phyloP scores from a whole-genome alignment of 345 rosid species.

The Mercurialis annua region DNA sequence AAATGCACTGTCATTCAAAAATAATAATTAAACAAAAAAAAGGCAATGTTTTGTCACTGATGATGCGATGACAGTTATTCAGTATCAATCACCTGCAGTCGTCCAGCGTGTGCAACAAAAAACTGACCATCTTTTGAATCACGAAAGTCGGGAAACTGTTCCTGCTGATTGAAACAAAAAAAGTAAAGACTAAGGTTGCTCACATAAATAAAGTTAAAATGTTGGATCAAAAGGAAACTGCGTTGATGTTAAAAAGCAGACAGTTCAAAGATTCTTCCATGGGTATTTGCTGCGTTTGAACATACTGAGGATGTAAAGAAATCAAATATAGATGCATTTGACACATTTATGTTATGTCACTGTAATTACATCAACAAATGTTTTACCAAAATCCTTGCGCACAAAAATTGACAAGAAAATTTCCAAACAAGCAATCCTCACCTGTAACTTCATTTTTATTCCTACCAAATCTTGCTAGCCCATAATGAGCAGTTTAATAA shows the following conservation, averaged over 20 bases:
- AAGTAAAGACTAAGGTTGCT: not conserved
- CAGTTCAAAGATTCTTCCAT: not conserved
- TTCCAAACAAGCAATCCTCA: not conserved
- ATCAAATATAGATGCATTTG: not conserved
- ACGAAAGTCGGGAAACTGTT: slow-evolving; percentile 47
- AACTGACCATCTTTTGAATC: slow-evolving; percentile 50
- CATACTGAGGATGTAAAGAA: not conserved
- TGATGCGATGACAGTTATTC: not conserved
- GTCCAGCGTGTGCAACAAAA: slow-evolving; percentile 39
- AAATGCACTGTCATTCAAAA: not conserved
- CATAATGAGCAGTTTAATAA: not conserved
- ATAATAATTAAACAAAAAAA: not conserved
- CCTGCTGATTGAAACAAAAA: slow-evolving; percentile 35
- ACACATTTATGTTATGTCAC: not conserved
- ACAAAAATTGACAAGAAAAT: not conserved
- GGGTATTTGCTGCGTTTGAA: not conserved
- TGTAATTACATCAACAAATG: not conserved
- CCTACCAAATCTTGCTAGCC: slow-evolving; percentile 1
- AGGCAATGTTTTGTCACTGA: not conserved
- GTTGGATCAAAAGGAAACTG: not conserved
- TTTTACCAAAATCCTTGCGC: not conserved
- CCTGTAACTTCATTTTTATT: not conserved
- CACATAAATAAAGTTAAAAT: not conserved
- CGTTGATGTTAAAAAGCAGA: not conserved
- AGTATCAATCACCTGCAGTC: slow-evolving; percentile 46